Evolutionary conservation across 1,139 yeast genomes (phyloP).

Genomic region (Debaryomyces robertsiae): DNA sequence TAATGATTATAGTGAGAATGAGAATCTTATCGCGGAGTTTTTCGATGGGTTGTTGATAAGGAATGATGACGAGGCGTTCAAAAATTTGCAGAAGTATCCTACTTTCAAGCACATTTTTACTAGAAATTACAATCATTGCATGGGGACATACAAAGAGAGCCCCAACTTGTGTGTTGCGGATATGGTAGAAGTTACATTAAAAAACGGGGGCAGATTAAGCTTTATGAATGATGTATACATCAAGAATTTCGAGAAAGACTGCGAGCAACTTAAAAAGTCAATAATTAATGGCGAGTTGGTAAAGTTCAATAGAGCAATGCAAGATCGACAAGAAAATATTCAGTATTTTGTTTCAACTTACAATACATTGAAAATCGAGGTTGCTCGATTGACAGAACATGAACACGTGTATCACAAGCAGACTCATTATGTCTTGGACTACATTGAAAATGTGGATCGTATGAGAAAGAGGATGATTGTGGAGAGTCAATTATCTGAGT

Average conservation of each 20-base stretch:
- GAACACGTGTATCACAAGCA: constrained; percentile 21
- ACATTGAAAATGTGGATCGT: constrained; percentile 67
- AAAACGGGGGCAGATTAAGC: constrained; percentile 44
- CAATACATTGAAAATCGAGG: constrained; percentile 47
- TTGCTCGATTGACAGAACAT: constrained; percentile 35
- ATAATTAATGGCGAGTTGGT: constrained; percentile 52
- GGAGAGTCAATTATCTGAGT: constrained; percentile 50
- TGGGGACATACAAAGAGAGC: constrained; percentile 23
- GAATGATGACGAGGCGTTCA: constrained; percentile 43
- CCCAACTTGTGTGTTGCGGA: constrained; percentile 33
- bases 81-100: constrained; percentile 32
- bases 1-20: constrained; percentile 15
- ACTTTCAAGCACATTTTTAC: constrained; percentile 31
- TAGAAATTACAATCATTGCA: constrained; percentile 25
- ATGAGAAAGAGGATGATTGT: constrained; percentile 61
- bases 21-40: constrained; percentile 28
- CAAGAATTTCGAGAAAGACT: constrained; percentile 47
- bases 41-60: constrained; percentile 32
- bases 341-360: constrained; percentile 53
- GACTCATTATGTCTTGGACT: constrained; percentile 54
- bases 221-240: constrained; percentile 40
- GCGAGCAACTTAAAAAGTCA: constrained; percentile 45
- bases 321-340: constrained; percentile 65
- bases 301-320: constrained; percentile 53
- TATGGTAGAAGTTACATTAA: constrained; percentile 38